phyloP scores from a whole-genome alignment of 2,329 filamentous ascomycete genomes.

The Aspergillus arachidicola region DNA sequence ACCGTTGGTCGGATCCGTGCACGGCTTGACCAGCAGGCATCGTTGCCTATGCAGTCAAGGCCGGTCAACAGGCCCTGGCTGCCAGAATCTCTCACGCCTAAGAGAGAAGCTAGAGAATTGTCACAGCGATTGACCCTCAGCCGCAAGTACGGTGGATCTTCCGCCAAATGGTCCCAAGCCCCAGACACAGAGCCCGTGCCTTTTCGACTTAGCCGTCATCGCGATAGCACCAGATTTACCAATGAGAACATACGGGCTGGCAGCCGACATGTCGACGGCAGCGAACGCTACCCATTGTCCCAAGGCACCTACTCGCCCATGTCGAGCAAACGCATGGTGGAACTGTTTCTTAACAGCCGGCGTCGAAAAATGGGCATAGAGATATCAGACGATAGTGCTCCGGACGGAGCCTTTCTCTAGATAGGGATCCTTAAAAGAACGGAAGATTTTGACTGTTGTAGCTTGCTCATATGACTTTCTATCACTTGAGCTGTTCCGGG shows the following conservation, averaged over 20 bases:
- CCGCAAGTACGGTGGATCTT: slow-evolving; percentile 27
- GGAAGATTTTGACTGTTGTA: neutral
- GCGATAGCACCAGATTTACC: slow-evolving; percentile 23
- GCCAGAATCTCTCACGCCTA: slow-evolving; percentile 37
- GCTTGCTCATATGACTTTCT: neutral
- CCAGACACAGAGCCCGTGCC: slow-evolving; percentile 26
- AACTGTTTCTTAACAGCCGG: slow-evolving; percentile 39
- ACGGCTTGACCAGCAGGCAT: slow-evolving; percentile 5
- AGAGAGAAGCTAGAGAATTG: slow-evolving; percentile 16
- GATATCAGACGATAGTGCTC: slow-evolving; percentile 18
- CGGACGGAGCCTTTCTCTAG: slow-evolving; percentile 32
- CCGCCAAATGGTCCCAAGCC: slow-evolving; percentile 22
- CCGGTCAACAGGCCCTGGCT: slow-evolving; percentile 23
- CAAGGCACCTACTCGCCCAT: slow-evolving; percentile 29
- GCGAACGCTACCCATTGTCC: slow-evolving; percentile 22
- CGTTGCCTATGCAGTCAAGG: slow-evolving; percentile 28
- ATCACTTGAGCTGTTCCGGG: neutral
- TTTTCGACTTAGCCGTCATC: slow-evolving; percentile 32
- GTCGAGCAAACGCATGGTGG: slow-evolving; percentile 42
- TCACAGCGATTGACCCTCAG: slow-evolving; percentile 24
- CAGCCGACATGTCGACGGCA: slow-evolving; percentile 17
- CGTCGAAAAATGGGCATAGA: slow-evolving; percentile 27
- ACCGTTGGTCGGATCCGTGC: slow-evolving; percentile 6
- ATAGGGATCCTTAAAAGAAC: neutral
- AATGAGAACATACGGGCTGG: slow-evolving; percentile 35